phyloP scores from a whole-genome alignment of 2,329 filamentous ascomycete species.

The Ophiostoma australiae region DNA sequence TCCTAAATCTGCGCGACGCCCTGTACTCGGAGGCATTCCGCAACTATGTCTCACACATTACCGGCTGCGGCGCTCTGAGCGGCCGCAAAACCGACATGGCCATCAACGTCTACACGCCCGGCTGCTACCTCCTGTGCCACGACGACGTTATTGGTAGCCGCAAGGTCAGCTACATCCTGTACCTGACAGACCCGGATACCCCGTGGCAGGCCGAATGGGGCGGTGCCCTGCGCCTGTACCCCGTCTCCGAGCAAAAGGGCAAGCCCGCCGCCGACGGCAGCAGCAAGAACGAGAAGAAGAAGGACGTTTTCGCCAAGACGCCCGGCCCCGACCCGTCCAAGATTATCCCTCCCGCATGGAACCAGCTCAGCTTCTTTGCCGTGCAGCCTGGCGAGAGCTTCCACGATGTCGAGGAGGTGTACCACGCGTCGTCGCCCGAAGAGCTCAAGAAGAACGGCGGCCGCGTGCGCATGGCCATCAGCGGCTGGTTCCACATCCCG shows the following conservation, averaged over 20 bases:
- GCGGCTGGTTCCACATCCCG: constrained; percentile 98
- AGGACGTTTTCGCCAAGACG: constrained; percentile 59
- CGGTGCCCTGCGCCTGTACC: constrained; percentile 83
- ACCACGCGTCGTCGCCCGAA: constrained; percentile 58
- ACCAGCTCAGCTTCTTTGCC: constrained; percentile 96
- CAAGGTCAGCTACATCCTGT: constrained; percentile 93
- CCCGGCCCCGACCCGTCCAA: constrained; percentile 74
- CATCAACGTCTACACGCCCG: constrained; percentile 96
- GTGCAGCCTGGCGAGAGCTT: constrained; percentile 98
- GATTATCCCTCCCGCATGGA: constrained; percentile 89
- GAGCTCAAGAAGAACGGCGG: constrained; percentile 63
- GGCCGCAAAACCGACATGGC: constrained; percentile 98
- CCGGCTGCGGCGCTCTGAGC: constrained; percentile 78
- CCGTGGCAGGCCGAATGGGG: constrained; percentile 92
- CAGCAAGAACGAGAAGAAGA: neutral
- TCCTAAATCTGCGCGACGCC: constrained; percentile 88
- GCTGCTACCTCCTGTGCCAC: constrained; percentile 91
- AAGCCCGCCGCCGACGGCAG: constrained; percentile 55
- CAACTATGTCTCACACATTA: constrained; percentile 80
- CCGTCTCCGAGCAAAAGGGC: constrained; percentile 59
- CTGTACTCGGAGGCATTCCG: constrained; percentile 89
- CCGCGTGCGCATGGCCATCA: constrained; percentile 92
- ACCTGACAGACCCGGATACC: constrained; percentile 85
- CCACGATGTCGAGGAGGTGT: constrained; percentile 98
- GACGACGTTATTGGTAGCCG: constrained; percentile 98